Base-by-base conservation (phyloP, 192 early-diverging fungal species). In the Paraglomus brasilianum region DNA sequence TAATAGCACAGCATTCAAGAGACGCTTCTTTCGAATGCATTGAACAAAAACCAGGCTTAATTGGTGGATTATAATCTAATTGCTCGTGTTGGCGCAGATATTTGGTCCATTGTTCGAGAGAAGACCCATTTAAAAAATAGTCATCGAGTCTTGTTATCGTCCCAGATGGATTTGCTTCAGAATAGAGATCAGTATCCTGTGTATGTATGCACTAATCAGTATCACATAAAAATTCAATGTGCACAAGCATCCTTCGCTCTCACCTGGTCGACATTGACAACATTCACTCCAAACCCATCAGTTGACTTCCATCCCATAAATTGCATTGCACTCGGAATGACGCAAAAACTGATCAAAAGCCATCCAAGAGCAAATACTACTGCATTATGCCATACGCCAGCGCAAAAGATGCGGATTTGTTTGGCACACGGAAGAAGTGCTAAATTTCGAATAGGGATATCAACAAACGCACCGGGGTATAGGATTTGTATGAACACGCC, bases 381-480 rank as follows among this genome's bases (percentile, higher is more conserved):
- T 7, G 75, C 57, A 63, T 92, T 92, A 58, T 92, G 88, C 87
- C 87, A 90, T 1, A 92, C 89, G 22, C 90, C 90, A 0, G 89
- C 90, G 70, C 89, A 92, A 5, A 88, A 77, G 24, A 92, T 83
- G 22, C 79, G 72, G 30, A 92, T 74, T 50, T 83, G 81, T 42
- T 77, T 72, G 0, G 76, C 24, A 15, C 86, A 79, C 5, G 76
- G 70, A 40, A 84, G 65, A 15, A 75, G 49, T 14, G 69, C 52
- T 24, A 92, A 56, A 21, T 69, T 59, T 36, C 79, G 69, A 5
- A 80, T 63, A 2, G 80, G 77, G 24, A 92, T 69, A 58, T 86
- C 81, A 52, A 92, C 90, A 82, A 92, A 92, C 38, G 90, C 90
- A 69, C 90, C 90, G 1, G 90, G 90, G 71, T 87, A 92, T 43